Percentiles rank a stretch among this genome's conserved stretches.
These are phyloP conservation scores for Asterophora lycoperdoides DNA, from an alignment of 768 basidiomycete species.

Conservation along the genomic window DNA sequence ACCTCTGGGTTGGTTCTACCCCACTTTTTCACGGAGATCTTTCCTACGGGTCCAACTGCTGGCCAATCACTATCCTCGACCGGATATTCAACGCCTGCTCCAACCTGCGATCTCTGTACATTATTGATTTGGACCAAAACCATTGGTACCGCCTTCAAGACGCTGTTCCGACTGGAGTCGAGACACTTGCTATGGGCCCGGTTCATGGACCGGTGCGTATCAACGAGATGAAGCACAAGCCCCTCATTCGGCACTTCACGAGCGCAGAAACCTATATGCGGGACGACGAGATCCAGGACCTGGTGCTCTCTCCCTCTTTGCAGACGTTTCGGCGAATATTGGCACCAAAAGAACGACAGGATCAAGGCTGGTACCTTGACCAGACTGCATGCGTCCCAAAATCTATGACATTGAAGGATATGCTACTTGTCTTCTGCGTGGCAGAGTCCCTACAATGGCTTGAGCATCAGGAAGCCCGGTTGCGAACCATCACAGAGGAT, in stretches of 20 bases:
- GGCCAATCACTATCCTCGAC: constrained; percentile 30
- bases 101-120: constrained; percentile 24
- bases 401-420: constrained; percentile 4
- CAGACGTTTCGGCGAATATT: constrained; percentile 23
- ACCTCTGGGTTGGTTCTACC: constrained; percentile 29
- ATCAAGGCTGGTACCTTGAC: background rate
- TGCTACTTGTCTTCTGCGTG: background rate
- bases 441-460: background rate
- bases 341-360: background rate
- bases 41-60: constrained; percentile 24
- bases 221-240: constrained; percentile 23
- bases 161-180: constrained; percentile 27
- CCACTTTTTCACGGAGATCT: constrained; percentile 20
- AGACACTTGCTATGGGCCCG: constrained; percentile 30
- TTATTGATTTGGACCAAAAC: constrained; percentile 30
- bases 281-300: constrained; percentile 30
- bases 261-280: constrained; percentile 31
- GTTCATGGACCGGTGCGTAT: constrained; percentile 30
- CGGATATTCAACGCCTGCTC: constrained; percentile 27
- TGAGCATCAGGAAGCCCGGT: background rate
- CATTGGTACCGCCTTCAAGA: constrained; percentile 26
- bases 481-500: background rate
- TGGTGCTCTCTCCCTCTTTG: constrained; percentile 26
- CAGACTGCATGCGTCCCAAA: constrained; percentile 1
- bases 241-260: constrained; percentile 26